phyloP scores from a whole-genome alignment of 2,329 filamentous ascomycete species.

The Byssochlamys sp. region DNA sequence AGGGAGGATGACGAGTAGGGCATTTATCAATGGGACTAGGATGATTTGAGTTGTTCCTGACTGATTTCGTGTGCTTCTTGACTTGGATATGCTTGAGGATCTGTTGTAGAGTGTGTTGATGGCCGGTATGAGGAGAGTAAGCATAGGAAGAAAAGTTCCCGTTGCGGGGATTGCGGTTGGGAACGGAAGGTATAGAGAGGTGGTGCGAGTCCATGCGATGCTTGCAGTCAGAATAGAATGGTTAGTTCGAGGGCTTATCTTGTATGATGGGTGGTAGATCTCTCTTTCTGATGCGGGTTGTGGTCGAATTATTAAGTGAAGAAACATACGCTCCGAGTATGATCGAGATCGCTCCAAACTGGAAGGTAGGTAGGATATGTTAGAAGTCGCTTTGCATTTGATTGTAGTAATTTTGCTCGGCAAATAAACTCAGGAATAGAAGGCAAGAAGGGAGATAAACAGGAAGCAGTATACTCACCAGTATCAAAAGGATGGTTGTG shows the following conservation, averaged over 20 bases:
- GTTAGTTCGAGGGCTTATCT: neutral
- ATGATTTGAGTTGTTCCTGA: neutral
- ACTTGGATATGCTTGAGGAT: constrained; percentile 1
- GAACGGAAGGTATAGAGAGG: constrained; percentile 15
- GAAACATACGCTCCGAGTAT: constrained; percentile 13
- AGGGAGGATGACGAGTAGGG: constrained; percentile 17
- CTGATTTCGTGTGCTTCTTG: neutral
- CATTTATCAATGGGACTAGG: constrained; percentile 4
- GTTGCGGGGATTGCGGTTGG: constrained; percentile 15
- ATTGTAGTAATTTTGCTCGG: neutral
- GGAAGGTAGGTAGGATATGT: neutral
- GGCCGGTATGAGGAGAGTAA: neutral
- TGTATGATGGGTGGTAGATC: neutral
- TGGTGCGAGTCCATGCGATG: constrained; percentile 18
- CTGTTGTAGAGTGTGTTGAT: neutral
- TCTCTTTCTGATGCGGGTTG: neutral
- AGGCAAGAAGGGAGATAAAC: neutral
- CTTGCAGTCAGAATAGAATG: constrained; percentile 7
- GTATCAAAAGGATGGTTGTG: neutral
- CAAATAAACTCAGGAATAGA: neutral
- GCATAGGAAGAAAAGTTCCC: constrained; percentile 12
- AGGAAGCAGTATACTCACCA: neutral
- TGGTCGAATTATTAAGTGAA: neutral
- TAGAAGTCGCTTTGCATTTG: neutral
- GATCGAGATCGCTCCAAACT: constrained; percentile 2